Evolutionary conservation across 2,329 filamentous ascomycete genomes (phyloP).

Genomic region (Epichloe typhina): DNA sequence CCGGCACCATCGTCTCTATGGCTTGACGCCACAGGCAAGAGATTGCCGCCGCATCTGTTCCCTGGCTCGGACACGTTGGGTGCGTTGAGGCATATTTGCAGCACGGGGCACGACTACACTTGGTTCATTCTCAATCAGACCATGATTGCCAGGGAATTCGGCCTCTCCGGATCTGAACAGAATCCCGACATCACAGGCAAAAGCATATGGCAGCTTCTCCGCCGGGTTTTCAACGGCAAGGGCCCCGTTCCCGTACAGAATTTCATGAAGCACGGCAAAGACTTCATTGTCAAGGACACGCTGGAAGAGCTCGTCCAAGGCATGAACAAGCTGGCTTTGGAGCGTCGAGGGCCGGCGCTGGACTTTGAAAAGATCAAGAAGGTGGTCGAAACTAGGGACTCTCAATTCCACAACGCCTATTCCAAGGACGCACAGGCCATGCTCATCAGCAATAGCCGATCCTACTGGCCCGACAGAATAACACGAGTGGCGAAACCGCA

Average conservation of each 20-base stretch:
- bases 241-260: constrained; percentile 42
- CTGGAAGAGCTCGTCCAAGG: constrained; percentile 40
- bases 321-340: constrained; percentile 43
- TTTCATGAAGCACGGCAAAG: constrained; percentile 44
- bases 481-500: constrained; percentile 41
- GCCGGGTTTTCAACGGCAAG: constrained; percentile 36
- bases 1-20: constrained; percentile 49
- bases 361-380: constrained; percentile 30
- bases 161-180: constrained; percentile 49
- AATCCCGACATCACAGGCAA: constrained; percentile 48
- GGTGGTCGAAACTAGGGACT: constrained; percentile 39
- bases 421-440: constrained; percentile 50
- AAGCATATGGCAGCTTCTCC: constrained; percentile 38
- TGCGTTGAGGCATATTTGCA: constrained; percentile 46
- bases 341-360: constrained; percentile 33
- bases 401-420: constrained; percentile 41
- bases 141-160: constrained; percentile 49
- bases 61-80: constrained; percentile 44
- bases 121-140: constrained; percentile 48
- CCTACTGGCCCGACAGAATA: constrained; percentile 40
- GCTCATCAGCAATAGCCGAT: constrained; percentile 43
- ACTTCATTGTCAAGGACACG: constrained; percentile 46
- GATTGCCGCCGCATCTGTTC: constrained; percentile 42
- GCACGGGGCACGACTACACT: constrained; percentile 47
- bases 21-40: constrained; percentile 46